These are phyloP conservation scores for Parascedosporium putredinis DNA, from an alignment of 2,329 filamentous ascomycete genomes.

Conservation along the genomic window DNA sequence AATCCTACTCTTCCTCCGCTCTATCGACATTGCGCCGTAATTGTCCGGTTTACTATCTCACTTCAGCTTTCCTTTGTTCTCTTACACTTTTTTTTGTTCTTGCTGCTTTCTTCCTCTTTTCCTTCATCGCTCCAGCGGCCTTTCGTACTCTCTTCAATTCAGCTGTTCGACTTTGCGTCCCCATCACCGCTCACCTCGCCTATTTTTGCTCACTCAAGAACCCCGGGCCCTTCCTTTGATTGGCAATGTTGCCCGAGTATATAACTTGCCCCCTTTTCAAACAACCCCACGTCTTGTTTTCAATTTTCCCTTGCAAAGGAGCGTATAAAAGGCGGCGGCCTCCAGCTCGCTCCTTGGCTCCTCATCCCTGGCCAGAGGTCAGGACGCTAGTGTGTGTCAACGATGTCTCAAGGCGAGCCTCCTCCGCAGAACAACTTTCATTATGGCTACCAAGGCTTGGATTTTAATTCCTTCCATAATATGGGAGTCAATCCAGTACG, in stretches of 20 bases:
- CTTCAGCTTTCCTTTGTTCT: background rate
- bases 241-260: no score
- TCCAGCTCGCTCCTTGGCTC: no score
- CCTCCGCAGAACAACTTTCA: constrained; percentile 17
- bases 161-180: background rate
- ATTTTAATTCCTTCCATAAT: constrained; percentile 18
- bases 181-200: background rate
- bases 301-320: no score
- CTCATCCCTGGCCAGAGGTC: no score
- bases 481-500: constrained; percentile 15
- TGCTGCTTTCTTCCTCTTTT: background rate
- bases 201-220: background rate
- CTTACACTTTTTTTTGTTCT: background rate
- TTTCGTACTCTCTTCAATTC: background rate
- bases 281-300: no score
- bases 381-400: no score
- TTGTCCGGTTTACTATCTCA: no score
- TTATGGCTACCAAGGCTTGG: constrained; percentile 15
- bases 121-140: no score
- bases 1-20: no score
- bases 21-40: no score
- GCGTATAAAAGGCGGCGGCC: no score
- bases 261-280: no score
- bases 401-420: constrained; percentile 26
- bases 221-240: background rate